These are phyloP conservation scores for Firmiana major DNA, from an alignment of 345 rosid species.

Conservation along the genomic window DNA sequence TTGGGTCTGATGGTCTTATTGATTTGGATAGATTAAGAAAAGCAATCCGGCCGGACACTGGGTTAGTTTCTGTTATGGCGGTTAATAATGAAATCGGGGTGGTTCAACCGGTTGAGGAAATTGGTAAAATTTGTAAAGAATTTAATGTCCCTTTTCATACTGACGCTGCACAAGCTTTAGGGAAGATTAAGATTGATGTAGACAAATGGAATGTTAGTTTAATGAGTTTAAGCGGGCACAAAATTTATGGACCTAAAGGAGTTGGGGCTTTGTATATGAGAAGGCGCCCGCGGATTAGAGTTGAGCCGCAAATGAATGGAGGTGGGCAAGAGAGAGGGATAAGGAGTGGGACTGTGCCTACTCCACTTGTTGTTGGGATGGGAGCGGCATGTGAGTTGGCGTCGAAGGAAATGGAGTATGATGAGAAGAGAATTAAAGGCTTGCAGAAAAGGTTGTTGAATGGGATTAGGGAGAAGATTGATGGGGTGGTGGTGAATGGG, in stretches of 20 bases:
- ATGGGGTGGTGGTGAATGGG: constrained; percentile 88
- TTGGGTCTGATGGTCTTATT: constrained; percentile 61
- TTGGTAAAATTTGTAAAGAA: constrained; percentile 79
- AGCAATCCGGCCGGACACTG: constrained; percentile 77
- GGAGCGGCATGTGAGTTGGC: constrained; percentile 92
- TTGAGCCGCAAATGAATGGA: constrained; percentile 92
- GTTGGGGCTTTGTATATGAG: constrained; percentile 89
- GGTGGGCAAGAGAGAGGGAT: constrained; percentile 99
- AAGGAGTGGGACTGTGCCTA: constrained; percentile 85
- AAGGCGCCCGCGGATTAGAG: constrained; percentile 74
- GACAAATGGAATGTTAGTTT: constrained; percentile 86
- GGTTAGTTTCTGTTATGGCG: constrained; percentile 87
- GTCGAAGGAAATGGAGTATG: constrained; percentile 84
- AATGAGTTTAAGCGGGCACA: constrained; percentile 95
- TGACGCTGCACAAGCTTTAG: constrained; percentile 93
- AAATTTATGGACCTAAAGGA: constrained; percentile 90
- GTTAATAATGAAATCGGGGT: constrained; percentile 97
- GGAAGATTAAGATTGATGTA: constrained; percentile 88
- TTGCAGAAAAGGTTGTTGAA: constrained; percentile 69
- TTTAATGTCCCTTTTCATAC: constrained; percentile 78
- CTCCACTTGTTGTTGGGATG: constrained; percentile 83
- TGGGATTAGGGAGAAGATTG: constrained; percentile 67
- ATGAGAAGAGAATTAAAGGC: constrained; percentile 54
- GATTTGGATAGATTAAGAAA: constrained; percentile 60
- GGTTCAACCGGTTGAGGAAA: constrained; percentile 89